These are phyloP conservation scores for Nyssa sinensis DNA, from an alignment of 148 eudicot species.

Conservation along the genomic window DNA sequence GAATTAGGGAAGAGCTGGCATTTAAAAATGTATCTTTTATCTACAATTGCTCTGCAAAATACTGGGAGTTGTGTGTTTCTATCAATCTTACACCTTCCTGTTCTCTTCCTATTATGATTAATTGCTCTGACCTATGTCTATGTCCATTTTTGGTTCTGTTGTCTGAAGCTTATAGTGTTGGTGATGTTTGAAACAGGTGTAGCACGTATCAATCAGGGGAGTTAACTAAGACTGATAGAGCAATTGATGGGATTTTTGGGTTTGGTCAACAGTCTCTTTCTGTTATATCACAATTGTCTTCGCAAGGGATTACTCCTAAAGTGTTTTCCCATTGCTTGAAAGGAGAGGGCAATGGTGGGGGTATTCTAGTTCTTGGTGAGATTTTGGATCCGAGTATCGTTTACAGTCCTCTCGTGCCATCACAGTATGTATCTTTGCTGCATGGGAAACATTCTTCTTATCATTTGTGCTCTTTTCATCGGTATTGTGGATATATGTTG, in stretches of 20 bases:
- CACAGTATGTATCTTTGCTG: conserved; percentile 72
- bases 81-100: not conserved
- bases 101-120: not conserved
- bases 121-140: not conserved
- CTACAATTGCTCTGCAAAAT: conserved; percentile 2
- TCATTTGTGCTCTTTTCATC: not conserved
- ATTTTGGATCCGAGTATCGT: conserved; percentile 90
- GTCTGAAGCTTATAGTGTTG: not conserved
- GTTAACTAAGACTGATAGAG: conserved; percentile 74
- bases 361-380: conserved; percentile 98
- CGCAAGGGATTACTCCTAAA: conserved; percentile 83
- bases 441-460: not conserved
- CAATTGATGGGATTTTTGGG: conserved; percentile 95
- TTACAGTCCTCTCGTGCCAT: conserved; percentile 94
- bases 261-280: conserved; percentile 88
- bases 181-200: conserved; percentile 57
- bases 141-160: conserved; percentile 5
- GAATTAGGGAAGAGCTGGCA: not conserved
- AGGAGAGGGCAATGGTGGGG: conserved; percentile 93
- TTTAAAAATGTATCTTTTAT: too few species aligned
- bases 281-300: conserved; percentile 82
- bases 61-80: not conserved
- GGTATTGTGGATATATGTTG: conserved; percentile 4
- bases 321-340: conserved; percentile 96
- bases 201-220: conserved; percentile 90